Base-by-base conservation (phyloP, 2,329 filamentous ascomycete species). In the Neocatenulostroma microsporum region DNA sequence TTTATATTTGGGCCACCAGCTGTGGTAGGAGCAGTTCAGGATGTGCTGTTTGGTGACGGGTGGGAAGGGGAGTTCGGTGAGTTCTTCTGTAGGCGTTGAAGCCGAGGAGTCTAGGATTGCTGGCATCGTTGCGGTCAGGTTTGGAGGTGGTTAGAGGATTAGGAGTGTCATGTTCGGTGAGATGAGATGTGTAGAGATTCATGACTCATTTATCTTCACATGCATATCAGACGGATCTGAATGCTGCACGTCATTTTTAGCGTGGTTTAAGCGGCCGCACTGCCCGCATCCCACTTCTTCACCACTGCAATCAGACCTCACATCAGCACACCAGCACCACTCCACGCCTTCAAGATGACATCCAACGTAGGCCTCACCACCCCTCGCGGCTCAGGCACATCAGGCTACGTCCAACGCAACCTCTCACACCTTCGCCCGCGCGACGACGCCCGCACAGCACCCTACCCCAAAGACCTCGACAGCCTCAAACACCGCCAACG, bases 331-430 rank as follows among this genome's bases (percentile, higher is more conserved):
- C n/a, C n/a, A n/a, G n/a, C n/a, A n/a, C n/a, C n/a, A n/a, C n/a
- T n/a, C n/a, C n/a, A n/a, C n/a, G n/a, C n/a, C n/a, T n/a, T n/a
- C n/a, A n/a, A n/a, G n/a, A 96, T 96, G 91, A 91, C 88, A 42
- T 87, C 91, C 49, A 98, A 98, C 68, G 91, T 98, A 56, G 93
- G 91, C 40, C 85, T 98, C 54, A 80, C 82, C 39, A 98, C 91
- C 4, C 91, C 91, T 3, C 82, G 91, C 55, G 91, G 91, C 50
- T 94, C 84, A 58, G 91, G 91, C 31, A 98, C 91, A 39, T 96
- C 89, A 1, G 91, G 91, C 58, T 96, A 96, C 61, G 89, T 98
- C 39, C 89, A 96, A 66, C 85, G 87, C 62, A 98, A 96, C 68
- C 78, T 87, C 23, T 91, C 91, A 13, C 80, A 89, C 58, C 78